A percentile compares a stretch with the other conserved stretches of the same genome.
These are phyloP conservation scores for Pyronema omphalodes DNA, from an alignment of 495 filamentous ascomycete genomes.

Conservation along the genomic window DNA sequence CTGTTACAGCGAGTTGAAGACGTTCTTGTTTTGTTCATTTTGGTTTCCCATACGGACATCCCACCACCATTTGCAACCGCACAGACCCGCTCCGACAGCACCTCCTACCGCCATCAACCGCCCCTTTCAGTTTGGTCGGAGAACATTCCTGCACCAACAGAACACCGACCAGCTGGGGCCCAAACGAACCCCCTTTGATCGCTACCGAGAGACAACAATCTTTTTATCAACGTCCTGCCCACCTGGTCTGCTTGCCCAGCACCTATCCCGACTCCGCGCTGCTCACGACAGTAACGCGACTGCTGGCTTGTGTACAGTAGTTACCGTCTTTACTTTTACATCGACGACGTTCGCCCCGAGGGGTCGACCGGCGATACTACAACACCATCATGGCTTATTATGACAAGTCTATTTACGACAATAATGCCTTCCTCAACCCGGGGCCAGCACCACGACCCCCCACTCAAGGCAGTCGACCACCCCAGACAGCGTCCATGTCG, in stretches of 20 bases:
- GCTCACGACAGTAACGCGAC: background rate
- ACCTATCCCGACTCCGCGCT: background rate
- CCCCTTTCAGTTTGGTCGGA: background rate
- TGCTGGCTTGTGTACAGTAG: background rate
- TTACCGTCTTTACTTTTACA: background rate
- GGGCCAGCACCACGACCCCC: constrained; percentile 86
- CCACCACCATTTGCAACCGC: background rate
- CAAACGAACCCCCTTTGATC: background rate
- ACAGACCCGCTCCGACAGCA: background rate
- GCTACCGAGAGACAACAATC: background rate
- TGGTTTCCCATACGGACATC: background rate
- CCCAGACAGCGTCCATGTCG: constrained; percentile 38
- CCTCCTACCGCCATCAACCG: background rate
- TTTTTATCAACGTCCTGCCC: too few species aligned
- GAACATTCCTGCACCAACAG: background rate
- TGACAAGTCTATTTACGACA: constrained; percentile 11
- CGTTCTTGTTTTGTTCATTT: background rate
- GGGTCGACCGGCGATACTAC: background rate
- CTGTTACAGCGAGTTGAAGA: background rate
- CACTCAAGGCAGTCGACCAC: constrained; percentile 33
- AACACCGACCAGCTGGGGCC: background rate
- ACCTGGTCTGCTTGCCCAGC: background rate
- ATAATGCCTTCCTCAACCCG: constrained; percentile 68
- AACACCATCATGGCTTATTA: constrained; percentile 7
- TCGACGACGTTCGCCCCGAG: background rate